These are phyloP conservation scores for Novymonas esmeraldas DNA, from an alignment of 208 protist genomes.

Conservation along the genomic window DNA sequence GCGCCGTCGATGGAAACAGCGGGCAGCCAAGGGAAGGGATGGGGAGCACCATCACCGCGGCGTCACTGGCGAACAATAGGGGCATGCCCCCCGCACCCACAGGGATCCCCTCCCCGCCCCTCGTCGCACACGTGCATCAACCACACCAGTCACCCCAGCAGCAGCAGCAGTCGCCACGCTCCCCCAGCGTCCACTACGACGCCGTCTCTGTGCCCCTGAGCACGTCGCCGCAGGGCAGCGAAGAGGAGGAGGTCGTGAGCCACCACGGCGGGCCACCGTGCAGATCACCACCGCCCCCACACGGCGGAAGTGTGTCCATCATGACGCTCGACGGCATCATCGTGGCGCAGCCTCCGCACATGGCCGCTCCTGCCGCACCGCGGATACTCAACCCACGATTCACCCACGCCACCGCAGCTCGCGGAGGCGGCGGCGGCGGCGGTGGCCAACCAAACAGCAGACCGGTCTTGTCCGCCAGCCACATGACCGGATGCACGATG, in stretches of 20 bases:
- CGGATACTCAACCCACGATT: background rate
- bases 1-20: too few species aligned
- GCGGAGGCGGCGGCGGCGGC: background rate
- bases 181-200: constrained; percentile 1
- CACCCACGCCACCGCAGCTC: background rate
- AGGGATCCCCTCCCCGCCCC: background rate
- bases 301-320: background rate
- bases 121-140: background rate
- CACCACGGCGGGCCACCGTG: background rate
- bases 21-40: too few species aligned
- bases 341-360: constrained; percentile 1
- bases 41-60: background rate
- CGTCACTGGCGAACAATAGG: background rate
- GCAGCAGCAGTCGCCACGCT: background rate
- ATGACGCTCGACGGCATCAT: constrained; percentile 1
- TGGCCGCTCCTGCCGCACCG: background rate
- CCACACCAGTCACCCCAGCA: background rate
- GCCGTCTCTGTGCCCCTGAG: background rate
- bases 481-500: background rate
- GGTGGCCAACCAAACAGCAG: background rate
- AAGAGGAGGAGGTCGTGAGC: background rate
- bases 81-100: background rate
- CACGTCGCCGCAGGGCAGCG: background rate
- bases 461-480: background rate
- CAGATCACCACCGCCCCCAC: background rate